A percentile compares a stretch with the other conserved stretches of the same genome.
These are phyloP conservation scores for Mentha longifolia DNA, from an alignment of 257 asterid species.

Conservation along the genomic window DNA sequence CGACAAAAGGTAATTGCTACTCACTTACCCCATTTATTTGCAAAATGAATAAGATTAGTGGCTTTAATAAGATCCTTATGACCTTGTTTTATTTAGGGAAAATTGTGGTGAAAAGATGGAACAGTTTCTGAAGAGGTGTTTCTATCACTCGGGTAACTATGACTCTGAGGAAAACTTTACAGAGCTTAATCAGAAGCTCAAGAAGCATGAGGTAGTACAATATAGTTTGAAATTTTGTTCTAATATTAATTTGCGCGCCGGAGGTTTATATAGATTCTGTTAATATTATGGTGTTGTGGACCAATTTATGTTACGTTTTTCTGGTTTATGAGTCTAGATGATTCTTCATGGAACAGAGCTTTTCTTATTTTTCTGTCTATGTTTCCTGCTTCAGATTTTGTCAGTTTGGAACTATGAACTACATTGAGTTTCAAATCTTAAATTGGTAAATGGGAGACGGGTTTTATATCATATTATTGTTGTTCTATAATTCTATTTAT, in stretches of 20 bases:
- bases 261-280: background rate
- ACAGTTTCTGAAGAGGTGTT: conserved; percentile 80
- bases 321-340: background rate
- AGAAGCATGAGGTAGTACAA: conserved; percentile 82
- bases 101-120: conserved; percentile 95
- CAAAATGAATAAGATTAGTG: background rate
- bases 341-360: background rate
- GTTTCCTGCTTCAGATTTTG: background rate
- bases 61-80: conserved; percentile 3
- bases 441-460: background rate
- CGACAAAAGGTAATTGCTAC: conserved; percentile 68
- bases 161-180: conserved; percentile 71
- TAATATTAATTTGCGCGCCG: conserved; percentile 12
- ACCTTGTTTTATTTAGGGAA: conserved; percentile 57
- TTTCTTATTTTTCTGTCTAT: background rate
- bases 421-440: background rate
- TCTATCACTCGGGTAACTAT: conserved; percentile 90
- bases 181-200: conserved; percentile 75
- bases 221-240: conserved; percentile 4
- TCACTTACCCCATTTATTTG: background rate
- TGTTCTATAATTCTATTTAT: background rate
- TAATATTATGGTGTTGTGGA: conserved; percentile 21
- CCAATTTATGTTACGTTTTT: background rate
- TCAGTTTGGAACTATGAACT: background rate
- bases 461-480: background rate